Base-by-base conservation (phyloP, 148 eudicot genomes). In the Fagopyrum esculentum region DNA sequence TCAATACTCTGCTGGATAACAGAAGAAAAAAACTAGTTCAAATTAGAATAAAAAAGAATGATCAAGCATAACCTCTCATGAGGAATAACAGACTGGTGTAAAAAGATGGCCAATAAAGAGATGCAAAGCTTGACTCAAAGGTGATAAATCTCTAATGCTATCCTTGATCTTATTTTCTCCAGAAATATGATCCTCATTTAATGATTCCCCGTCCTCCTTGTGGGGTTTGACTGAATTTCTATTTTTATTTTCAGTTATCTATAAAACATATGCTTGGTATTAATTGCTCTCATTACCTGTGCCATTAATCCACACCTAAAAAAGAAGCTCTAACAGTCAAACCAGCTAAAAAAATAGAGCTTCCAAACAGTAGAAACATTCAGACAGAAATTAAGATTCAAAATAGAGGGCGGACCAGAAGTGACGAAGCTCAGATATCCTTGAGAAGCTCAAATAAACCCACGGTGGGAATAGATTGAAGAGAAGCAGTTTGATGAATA, bases 181-280 rank as follows among this genome's bases (percentile, higher is more conserved):
- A 35, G 43, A 13, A 66, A 64, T 35, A 6, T 40, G 45, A 66
- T 12, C 43, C 47, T 13, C 46, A 66, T 19, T 19, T 17, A 57
- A 8, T 57, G 30, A 57, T 57, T 57, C 30, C 30, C 57, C 9
- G 22, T 57, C 63, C 29, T 17, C 30, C 30, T 66, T 5, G 47
- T 66, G 71, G 71, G 45, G 71, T 40, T 66, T 66, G 71, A 66
- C 71, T 66, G 71, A 66, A 66, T 66, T 66, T 5, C 71, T 66
- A 35, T 66, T 11, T 43, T 40, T 10, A 40, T 43, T 40, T 10
- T 13, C 71, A 13, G 71, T 66, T 66, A 40, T 43, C 6, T 29
- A 17, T 54, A 15, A 55, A 59, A 40, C 46, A 43, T 66, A 66
- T 40, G 45, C 30, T 66, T 2, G 17, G 46, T 66, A 66, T 43